These are phyloP conservation scores for Ensete glaucum DNA, from an alignment of 176 grass and related monocot species.

Conservation along the genomic window DNA sequence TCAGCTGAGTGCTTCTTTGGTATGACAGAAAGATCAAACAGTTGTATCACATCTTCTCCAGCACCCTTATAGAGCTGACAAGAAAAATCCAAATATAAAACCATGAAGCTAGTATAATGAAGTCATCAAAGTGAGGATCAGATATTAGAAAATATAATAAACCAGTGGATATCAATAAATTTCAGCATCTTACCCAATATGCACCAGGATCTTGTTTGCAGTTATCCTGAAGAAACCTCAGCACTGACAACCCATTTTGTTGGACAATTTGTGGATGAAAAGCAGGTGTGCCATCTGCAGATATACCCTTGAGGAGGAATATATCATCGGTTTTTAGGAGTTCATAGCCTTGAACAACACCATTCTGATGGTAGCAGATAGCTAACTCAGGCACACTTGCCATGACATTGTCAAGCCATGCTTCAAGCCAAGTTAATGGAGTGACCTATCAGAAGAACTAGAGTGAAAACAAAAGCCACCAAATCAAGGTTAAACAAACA, in stretches of 20 bases:
- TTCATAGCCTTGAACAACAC: conserved; percentile 97
- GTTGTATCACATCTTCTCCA: conserved; percentile 90
- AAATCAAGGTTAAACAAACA: conserved; percentile 22
- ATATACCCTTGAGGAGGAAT: conserved; percentile 84
- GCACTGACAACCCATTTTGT: conserved; percentile 91
- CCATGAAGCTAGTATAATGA: conserved; percentile 9
- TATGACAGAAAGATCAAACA: conserved; percentile 84
- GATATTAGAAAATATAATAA: neutral
- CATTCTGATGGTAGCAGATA: conserved; percentile 94
- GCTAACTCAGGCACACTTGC: conserved; percentile 93
- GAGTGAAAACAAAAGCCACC: conserved; percentile 7
- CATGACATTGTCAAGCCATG: conserved; percentile 98
- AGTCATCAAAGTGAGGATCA: conserved; percentile 7
- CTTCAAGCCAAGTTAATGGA: conserved; percentile 92
- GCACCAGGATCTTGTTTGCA: conserved; percentile 97
- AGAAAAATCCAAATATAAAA: conserved; percentile 7
- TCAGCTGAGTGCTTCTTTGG: conserved; percentile 48
- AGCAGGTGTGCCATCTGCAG: conserved; percentile 83
- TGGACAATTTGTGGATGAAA: conserved; percentile 95
- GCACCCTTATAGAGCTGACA: conserved; percentile 91
- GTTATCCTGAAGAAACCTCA: conserved; percentile 91
- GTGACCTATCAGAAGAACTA: conserved; percentile 58
- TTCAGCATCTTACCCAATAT: conserved; percentile 67
- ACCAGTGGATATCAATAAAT: neutral
- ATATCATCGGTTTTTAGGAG: conserved; percentile 97